Conservation (phyloP, 106 monocot species). For the Allium fistulosum region DNA sequence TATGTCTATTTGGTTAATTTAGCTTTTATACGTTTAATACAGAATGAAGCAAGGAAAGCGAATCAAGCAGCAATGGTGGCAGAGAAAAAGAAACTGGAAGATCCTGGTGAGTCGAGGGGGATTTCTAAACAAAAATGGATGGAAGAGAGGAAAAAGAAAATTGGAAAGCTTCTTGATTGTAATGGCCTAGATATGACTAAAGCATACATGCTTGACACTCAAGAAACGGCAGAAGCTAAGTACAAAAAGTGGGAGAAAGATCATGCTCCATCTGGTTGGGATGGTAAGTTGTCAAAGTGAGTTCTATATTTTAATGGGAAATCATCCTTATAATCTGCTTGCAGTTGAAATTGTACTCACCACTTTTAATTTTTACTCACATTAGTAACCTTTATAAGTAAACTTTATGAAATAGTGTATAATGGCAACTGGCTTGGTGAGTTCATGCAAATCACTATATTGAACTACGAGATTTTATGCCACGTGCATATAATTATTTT, state of each 20-base stretch:
- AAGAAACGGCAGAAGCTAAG: constrained; percentile 81
- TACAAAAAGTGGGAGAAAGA: constrained; percentile 99
- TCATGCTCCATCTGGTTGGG: constrained; percentile 94
- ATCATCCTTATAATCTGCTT: too few relatives aligned
- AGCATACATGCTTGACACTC: constrained; percentile 98
- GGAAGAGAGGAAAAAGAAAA: constrained; percentile 94
- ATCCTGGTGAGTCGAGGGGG: constrained; percentile 72
- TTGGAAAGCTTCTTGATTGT: constrained; percentile 92
- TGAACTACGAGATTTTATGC: too few relatives aligned
- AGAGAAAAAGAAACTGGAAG: constrained; percentile 76
- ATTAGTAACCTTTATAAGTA: too few relatives aligned
- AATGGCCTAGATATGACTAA: constrained; percentile 93
- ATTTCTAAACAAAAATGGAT: constrained; percentile 94
- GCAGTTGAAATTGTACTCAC: too few relatives aligned
- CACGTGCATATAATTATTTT: too few relatives aligned
- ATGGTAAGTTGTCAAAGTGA: constrained; percentile 40
- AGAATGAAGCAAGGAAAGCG: constrained; percentile 96
- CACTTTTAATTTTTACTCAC: too few relatives aligned
- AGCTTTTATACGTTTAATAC: background rate
- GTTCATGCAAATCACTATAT: too few relatives aligned
- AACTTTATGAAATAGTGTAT: too few relatives aligned
- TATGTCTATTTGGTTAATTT: background rate
- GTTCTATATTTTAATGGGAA: too few relatives aligned
- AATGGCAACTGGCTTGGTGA: too few relatives aligned
- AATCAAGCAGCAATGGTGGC: constrained; percentile 89